Conservation (phyloP, 73 alveolate species). For the Paramecium primaurelia region DNA sequence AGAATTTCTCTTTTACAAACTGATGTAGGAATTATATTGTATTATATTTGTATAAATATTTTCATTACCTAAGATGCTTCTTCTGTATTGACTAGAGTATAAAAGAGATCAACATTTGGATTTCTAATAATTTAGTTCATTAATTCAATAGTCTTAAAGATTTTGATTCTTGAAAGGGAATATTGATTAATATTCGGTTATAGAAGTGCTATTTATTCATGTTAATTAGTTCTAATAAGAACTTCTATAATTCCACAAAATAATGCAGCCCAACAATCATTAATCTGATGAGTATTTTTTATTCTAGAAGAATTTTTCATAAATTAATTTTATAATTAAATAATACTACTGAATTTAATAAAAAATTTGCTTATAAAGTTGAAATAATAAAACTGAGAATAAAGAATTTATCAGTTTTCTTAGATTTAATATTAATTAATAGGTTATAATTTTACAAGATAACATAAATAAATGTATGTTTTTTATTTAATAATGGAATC, state of each 20-base stretch:
- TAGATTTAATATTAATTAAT: background rate
- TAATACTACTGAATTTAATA: background rate
- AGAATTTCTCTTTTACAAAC: background rate
- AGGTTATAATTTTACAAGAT: background rate
- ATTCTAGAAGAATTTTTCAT: background rate
- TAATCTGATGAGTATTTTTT: background rate
- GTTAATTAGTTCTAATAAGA: background rate
- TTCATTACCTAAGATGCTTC: conserved; percentile 25
- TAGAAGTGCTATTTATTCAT: background rate
- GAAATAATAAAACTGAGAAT: background rate
- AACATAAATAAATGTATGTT: background rate
- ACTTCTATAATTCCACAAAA: conserved; percentile 31
- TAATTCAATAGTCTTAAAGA: background rate
- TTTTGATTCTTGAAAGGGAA: background rate
- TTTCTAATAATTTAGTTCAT: background rate
- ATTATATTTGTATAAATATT: background rate
- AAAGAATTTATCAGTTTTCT: background rate
- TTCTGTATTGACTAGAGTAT: background rate
- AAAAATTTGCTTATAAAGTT: background rate
- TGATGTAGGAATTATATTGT: background rate
- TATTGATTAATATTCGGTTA: background rate
- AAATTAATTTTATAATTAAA: background rate
- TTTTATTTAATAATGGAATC: background rate
- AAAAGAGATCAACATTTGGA: background rate
- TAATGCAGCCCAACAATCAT: background rate